Conservation (phyloP, 495 filamentous ascomycete genomes). For the Elasticomyces elasticus region DNA sequence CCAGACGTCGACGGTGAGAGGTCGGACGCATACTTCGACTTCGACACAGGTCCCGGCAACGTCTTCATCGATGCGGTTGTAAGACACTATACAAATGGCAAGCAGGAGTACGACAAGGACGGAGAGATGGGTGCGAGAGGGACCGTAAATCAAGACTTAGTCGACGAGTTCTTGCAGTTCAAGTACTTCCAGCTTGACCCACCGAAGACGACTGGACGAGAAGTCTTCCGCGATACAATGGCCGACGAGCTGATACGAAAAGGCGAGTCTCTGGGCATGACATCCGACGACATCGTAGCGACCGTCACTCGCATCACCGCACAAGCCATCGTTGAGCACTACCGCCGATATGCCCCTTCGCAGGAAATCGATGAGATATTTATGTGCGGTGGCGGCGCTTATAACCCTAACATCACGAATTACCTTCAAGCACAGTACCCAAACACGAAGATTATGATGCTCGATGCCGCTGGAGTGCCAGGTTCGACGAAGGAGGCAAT, state of each 20-base stretch:
- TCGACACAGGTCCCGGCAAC: conserved; percentile 43
- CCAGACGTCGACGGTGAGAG: conserved; percentile 39
- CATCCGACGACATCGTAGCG: conserved; percentile 42
- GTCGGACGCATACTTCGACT: conserved; percentile 39
- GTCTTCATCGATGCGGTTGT: conserved; percentile 40
- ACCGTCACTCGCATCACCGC: conserved; percentile 49
- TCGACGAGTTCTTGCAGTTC: conserved; percentile 42
- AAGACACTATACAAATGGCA: conserved; percentile 37
- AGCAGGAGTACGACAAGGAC: conserved; percentile 5
- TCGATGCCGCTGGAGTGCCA: conserved; percentile 46
- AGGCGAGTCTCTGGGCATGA: conserved; percentile 36
- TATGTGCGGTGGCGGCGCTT: conserved; percentile 50
- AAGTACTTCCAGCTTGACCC: conserved; percentile 41
- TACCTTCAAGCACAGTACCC: conserved; percentile 43
- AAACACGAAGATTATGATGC: conserved; percentile 41
- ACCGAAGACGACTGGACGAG: conserved; percentile 50
- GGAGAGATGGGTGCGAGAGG: conserved; percentile 32
- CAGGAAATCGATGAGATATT: conserved; percentile 45
- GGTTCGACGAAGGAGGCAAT: conserved; percentile 49
- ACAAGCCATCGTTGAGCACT: conserved; percentile 47
- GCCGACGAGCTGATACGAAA: conserved; percentile 40
- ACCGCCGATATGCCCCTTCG: conserved; percentile 41
- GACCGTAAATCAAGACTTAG: conserved; percentile 42
- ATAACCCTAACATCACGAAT: conserved; percentile 46
- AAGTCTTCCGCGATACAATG: conserved; percentile 47